Evolutionary conservation across 768 basidiomycete species (phyloP).

Genomic region (Lactarius indigo): DNA sequence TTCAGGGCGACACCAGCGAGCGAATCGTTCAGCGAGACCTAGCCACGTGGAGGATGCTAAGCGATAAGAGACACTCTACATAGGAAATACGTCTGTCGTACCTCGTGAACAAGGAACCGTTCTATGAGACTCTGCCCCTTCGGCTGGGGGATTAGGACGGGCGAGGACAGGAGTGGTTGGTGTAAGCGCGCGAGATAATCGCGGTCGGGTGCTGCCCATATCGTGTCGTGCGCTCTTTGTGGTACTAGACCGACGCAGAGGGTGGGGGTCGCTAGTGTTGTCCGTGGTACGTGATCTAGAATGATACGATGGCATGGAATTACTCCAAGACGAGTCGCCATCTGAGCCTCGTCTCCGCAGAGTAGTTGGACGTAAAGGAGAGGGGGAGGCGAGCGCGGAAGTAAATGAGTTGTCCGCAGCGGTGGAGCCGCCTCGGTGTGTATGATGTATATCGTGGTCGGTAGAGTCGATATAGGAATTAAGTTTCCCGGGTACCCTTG

Average conservation of each 20-base stretch:
- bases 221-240: constrained; percentile 14
- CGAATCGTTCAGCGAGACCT: constrained; percentile 72
- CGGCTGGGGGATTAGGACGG: not conserved
- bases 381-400: constrained; percentile 20
- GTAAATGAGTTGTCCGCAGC: constrained; percentile 20
- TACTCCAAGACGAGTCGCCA: constrained; percentile 23
- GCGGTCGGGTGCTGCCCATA: constrained; percentile 19
- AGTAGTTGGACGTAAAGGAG: constrained; percentile 5
- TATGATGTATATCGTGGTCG: not conserved
- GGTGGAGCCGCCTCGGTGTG: not conserved
- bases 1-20: constrained; percentile 84
- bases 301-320: constrained; percentile 17
- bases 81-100: constrained; percentile 30
- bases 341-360: constrained; percentile 33
- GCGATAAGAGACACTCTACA: not conserved
- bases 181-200: constrained; percentile 19
- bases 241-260: constrained; percentile 21
- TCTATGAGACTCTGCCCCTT: constrained; percentile 12
- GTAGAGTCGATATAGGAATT: not conserved
- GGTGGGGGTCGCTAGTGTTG: constrained; percentile 20
- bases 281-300: constrained; percentile 29
- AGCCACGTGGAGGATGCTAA: not conserved
- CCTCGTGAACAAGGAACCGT: constrained; percentile 63
- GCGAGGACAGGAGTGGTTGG: constrained; percentile 6
- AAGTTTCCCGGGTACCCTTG: not conserved